These are phyloP conservation scores for Chaetomiaceae sp. DNA, from an alignment of 2,329 filamentous ascomycete species.

Conservation along the genomic window DNA sequence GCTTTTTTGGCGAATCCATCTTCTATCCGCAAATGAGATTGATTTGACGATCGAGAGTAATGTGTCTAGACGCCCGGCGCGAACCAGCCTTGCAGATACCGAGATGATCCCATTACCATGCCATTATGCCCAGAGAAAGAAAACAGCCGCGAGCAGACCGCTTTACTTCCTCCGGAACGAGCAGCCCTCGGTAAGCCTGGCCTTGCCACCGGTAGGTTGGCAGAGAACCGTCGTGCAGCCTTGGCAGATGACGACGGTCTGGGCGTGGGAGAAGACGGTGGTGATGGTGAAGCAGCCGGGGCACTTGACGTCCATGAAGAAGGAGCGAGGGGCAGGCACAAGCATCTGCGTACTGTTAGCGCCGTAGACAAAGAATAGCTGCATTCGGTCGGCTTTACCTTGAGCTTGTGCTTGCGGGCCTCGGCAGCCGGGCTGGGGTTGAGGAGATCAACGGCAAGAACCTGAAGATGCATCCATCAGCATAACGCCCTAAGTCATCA, in stretches of 20 bases:
- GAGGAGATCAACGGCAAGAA: conserved; percentile 99
- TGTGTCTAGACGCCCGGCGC: conserved; percentile 30
- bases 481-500: conserved; percentile 25
- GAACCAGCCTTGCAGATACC: conserved; percentile 48
- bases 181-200: conserved; percentile 98
- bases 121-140: conserved; percentile 41
- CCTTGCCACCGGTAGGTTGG: conserved; percentile 99
- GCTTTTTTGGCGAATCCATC: conserved; percentile 58
- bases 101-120: conserved; percentile 50
- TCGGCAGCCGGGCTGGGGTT: conserved; percentile 97
- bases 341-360: conserved; percentile 57
- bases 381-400: conserved; percentile 54
- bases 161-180: conserved; percentile 99
- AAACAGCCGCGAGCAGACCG: conserved; percentile 38
- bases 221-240: conserved; percentile 99
- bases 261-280: conserved; percentile 99
- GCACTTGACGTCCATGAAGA: conserved; percentile 99
- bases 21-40: conserved; percentile 61
- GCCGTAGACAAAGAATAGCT: conserved; percentile 1
- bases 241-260: conserved; percentile 99
- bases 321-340: conserved; percentile 92
- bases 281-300: conserved; percentile 99
- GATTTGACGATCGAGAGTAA: conserved; percentile 33
- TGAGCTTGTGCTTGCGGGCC: conserved; percentile 99
- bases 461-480: conserved; percentile 56